Conservation (phyloP, 2,329 filamentous ascomycete species). For the Curvularia eragrostidis region DNA sequence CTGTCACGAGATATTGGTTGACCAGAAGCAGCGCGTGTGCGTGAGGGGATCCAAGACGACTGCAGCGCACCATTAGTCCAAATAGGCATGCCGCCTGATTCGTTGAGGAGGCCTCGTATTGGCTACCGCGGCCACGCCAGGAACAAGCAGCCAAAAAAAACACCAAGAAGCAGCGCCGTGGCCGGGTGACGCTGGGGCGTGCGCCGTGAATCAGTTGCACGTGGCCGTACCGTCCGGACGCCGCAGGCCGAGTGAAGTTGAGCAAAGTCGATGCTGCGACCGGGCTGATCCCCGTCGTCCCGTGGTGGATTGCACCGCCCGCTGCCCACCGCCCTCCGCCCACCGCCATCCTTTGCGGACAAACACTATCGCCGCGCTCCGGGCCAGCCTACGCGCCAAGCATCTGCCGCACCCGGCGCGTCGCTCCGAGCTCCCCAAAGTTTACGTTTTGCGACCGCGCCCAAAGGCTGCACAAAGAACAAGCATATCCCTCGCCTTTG, state of each 20-base stretch:
- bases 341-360: background rate
- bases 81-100: conserved; percentile 3
- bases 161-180: conserved; percentile 5
- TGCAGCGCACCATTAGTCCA: conserved; percentile 9
- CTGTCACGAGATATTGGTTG: conserved; percentile 21
- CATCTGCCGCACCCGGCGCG: conserved; percentile 18
- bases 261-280: background rate
- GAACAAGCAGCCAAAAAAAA: conserved; percentile 17
- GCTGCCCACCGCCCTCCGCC: too few relatives aligned
- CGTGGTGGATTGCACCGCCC: too few relatives aligned
- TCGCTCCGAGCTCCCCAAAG: conserved; percentile 25
- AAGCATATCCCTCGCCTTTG: background rate
- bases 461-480: conserved; percentile 7
- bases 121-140: conserved; percentile 13
- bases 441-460: conserved; percentile 27
- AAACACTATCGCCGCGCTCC: conserved; percentile 9
- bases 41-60: conserved; percentile 3
- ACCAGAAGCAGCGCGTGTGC: conserved; percentile 8
- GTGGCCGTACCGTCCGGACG: conserved; percentile 2
- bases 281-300: background rate
- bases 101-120: background rate
- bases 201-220: conserved; percentile 13
- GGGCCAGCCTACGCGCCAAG: conserved; percentile 19
- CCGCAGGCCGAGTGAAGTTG: background rate
- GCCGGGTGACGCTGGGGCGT: conserved; percentile 2